phyloP scores from a whole-genome alignment of 176 grass and related monocot species.

The Triticum timopheevii region DNA sequence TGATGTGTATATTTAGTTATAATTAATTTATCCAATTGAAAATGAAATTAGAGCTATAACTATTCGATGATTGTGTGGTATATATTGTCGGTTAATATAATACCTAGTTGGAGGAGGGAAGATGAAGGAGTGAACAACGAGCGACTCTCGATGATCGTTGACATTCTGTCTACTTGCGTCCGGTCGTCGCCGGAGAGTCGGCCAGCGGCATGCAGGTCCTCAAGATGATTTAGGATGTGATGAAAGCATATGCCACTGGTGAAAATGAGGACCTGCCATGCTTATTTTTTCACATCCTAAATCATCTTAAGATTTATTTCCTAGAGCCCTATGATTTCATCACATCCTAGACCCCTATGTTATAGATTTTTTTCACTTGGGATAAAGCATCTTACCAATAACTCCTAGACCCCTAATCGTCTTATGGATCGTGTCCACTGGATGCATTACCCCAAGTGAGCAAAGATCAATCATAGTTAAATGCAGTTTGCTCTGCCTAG shows the following conservation, averaged over 20 bases:
- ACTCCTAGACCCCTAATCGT: conserved; percentile 47
- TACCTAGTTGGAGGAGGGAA: conserved; percentile 32
- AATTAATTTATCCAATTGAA: too few relatives aligned
- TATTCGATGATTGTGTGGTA: too few relatives aligned
- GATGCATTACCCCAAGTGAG: neutral
- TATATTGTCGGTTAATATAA: too few relatives aligned
- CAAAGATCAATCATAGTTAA: neutral
- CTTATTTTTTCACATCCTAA: too few relatives aligned
- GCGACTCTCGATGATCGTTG: conserved; percentile 67
- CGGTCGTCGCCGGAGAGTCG: conserved; percentile 62
- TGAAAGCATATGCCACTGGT: conserved; percentile 57
- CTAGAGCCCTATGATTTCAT: too few relatives aligned
- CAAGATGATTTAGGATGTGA: conserved; percentile 98
- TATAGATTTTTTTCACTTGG: too few relatives aligned
- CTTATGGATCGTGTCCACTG: neutral
- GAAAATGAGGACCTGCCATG: conserved; percentile 90
- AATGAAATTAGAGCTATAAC: too few relatives aligned
- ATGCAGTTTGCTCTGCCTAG: neutral
- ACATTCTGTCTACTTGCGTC: conserved; percentile 66
- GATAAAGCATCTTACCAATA: conserved; percentile 59
- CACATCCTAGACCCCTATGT: too few relatives aligned
- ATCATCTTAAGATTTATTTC: too few relatives aligned
- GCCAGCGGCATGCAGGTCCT: conserved; percentile 86
- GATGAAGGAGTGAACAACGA: conserved; percentile 64
- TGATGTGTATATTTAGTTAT: too few relatives aligned